A percentile compares a stretch with the other conserved stretches of the same genome.
Conservation (phyloP, 2,329 filamentous ascomycete genomes). For the Aspergillus sp. region DNA sequence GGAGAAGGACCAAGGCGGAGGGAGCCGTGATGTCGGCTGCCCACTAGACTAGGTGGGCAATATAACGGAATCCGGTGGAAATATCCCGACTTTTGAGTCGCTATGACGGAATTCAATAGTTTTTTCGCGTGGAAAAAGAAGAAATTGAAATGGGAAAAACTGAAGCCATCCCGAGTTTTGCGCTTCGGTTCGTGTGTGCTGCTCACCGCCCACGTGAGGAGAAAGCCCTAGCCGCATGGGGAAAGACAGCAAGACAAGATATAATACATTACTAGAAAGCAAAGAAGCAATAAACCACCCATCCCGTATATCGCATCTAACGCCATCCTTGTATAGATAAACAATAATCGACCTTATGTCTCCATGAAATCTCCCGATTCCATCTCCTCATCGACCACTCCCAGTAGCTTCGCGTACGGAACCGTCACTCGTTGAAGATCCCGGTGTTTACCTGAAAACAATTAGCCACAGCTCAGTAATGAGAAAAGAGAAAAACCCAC, state of each 20-base stretch:
- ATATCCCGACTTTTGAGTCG: too few relatives aligned
- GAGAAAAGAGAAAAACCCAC: slow-evolving; percentile 46
- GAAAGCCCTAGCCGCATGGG: slow-evolving; percentile 11
- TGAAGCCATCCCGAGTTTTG: slow-evolving; percentile 6
- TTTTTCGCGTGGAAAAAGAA: slow-evolving; percentile 3
- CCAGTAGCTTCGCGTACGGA: slow-evolving; percentile 80
- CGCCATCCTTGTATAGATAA: slow-evolving; percentile 1
- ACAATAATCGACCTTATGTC: slow-evolving; percentile 14
- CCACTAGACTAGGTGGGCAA: slow-evolving; percentile 15
- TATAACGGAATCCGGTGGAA: slow-evolving; percentile 1
- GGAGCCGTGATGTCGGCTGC: slow-evolving; percentile 25
- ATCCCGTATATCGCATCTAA: not conserved
- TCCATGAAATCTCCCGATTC: slow-evolving; percentile 32
- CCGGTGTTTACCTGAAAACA: slow-evolving; percentile 74
- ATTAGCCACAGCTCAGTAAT: slow-evolving; percentile 3
- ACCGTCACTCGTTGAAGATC: slow-evolving; percentile 92
- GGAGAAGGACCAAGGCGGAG: slow-evolving; percentile 40
- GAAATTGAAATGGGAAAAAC: slow-evolving; percentile 3
- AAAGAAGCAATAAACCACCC: not conserved
- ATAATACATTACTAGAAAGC: not conserved
- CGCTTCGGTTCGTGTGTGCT: slow-evolving; percentile 17
- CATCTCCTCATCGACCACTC: slow-evolving; percentile 39
- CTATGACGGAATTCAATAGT: not conserved
- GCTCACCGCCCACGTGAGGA: slow-evolving; percentile 22
- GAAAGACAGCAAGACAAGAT: not conserved